Conservation (phyloP, 2,329 filamentous ascomycete species). For the Diaporthe caulivora region DNA sequence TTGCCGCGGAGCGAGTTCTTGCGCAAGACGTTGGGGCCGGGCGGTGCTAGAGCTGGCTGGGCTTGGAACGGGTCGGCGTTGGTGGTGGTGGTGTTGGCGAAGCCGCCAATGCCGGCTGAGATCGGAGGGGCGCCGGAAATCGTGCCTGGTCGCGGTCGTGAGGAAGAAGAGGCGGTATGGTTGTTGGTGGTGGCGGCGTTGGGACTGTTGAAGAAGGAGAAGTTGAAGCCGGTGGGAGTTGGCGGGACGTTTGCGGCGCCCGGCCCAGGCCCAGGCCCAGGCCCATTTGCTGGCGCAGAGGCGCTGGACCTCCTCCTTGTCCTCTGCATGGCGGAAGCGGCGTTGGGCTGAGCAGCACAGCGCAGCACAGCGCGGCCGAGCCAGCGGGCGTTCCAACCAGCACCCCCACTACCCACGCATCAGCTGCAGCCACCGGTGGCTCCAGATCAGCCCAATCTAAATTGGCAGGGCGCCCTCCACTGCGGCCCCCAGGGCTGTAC, state of each 20-base stretch:
- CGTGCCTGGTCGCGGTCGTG: slow-evolving; percentile 51
- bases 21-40: slow-evolving; percentile 52
- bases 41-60: slow-evolving; percentile 41
- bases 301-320: slow-evolving; percentile 23
- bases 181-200: slow-evolving; percentile 24
- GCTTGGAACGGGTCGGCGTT: slow-evolving; percentile 32
- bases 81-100: slow-evolving; percentile 36
- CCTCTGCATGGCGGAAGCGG: slow-evolving; percentile 25
- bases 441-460: slow-evolving; percentile 21
- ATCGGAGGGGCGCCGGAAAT: slow-evolving; percentile 49
- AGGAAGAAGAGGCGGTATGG: not conserved
- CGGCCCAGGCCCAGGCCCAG: not conserved
- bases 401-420: slow-evolving; percentile 11
- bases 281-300: slow-evolving; percentile 9
- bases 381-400: slow-evolving; percentile 21
- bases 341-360: not conserved
- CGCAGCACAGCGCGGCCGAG: slow-evolving; percentile 6
- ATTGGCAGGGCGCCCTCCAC: slow-evolving; percentile 20
- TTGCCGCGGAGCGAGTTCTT: slow-evolving; percentile 67
- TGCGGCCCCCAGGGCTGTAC: slow-evolving; percentile 6
- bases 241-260: slow-evolving; percentile 34
- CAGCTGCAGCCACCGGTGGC: not conserved
- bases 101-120: slow-evolving; percentile 33
- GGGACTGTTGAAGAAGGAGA: slow-evolving; percentile 39
- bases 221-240: slow-evolving; percentile 39